Conservation (phyloP, 768 basidiomycete genomes). For the Trametes maxima region DNA sequence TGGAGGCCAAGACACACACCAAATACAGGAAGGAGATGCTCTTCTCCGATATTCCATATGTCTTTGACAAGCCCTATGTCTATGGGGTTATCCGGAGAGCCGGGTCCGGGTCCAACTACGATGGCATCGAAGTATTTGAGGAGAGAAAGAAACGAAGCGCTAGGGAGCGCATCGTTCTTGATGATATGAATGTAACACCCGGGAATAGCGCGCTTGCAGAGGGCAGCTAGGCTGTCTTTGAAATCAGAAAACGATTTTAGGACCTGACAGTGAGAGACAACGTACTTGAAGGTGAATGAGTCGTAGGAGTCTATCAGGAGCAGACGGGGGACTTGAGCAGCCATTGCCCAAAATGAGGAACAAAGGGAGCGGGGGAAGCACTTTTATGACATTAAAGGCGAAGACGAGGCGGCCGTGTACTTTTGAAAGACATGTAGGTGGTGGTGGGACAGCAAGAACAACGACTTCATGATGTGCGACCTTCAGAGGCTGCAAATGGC, state of each 20-base stretch:
- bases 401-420: too few species aligned
- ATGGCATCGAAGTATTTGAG: constrained; percentile 68
- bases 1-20: constrained; percentile 86
- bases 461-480: too few species aligned
- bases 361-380: neutral
- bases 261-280: constrained; percentile 9
- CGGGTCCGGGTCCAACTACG: constrained; percentile 80
- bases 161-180: constrained; percentile 65
- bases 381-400: too few species aligned
- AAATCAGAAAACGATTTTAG: neutral
- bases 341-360: neutral
- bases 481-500: too few species aligned
- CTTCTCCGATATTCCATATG: constrained; percentile 64
- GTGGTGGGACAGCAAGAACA: too few species aligned
- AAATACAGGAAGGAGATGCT: constrained; percentile 65
- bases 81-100: constrained; percentile 61
- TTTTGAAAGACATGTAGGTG: too few species aligned
- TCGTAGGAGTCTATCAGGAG: constrained; percentile 84
- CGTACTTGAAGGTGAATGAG: constrained; percentile 87
- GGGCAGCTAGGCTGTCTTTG: constrained; percentile 62
- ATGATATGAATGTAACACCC: constrained; percentile 66
- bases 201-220: constrained; percentile 66
- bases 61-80: constrained; percentile 73
- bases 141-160: constrained; percentile 51
- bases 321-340: constrained; percentile 46